Conservation (phyloP, 805 yeast genomes). For the Suhomyces faveliae region DNA sequence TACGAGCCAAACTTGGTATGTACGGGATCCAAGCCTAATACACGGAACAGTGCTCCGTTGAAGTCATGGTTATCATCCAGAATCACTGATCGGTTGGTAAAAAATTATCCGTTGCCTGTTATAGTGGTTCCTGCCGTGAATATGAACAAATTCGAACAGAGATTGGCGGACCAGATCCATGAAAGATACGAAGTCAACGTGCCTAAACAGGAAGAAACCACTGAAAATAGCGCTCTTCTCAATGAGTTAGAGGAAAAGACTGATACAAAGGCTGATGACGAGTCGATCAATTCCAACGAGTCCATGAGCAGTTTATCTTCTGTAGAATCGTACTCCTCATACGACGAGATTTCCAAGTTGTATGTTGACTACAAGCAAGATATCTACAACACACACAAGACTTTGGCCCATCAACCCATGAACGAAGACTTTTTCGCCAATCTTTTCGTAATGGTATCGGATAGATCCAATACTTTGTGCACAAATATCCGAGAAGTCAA, state of each 20-base stretch:
- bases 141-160: slow-evolving; percentile 50
- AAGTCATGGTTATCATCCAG: slow-evolving; percentile 62
- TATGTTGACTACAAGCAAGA: slow-evolving; percentile 29
- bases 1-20: slow-evolving; percentile 61
- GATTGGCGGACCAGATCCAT: slow-evolving; percentile 36
- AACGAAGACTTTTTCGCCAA: slow-evolving; percentile 30
- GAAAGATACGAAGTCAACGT: neutral
- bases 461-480: slow-evolving; percentile 34
- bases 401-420: slow-evolving; percentile 17
- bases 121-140: slow-evolving; percentile 63
- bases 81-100: slow-evolving; percentile 62
- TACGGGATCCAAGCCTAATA: slow-evolving; percentile 52
- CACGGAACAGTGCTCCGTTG: slow-evolving; percentile 46
- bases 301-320: slow-evolving; percentile 26
- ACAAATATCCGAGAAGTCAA: slow-evolving; percentile 33
- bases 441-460: slow-evolving; percentile 29
- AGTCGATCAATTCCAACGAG: slow-evolving; percentile 19
- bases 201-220: neutral
- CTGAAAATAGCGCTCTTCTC: neutral
- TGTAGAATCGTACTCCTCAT: slow-evolving; percentile 35
- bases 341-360: slow-evolving; percentile 37
- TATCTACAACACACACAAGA: slow-evolving; percentile 12
- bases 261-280: slow-evolving; percentile 9
- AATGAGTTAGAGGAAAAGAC: neutral
- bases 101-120: slow-evolving; percentile 64